Evolutionary conservation across 2,329 filamentous ascomycete species (phyloP).

Genomic region (Botrytis deweyae): DNA sequence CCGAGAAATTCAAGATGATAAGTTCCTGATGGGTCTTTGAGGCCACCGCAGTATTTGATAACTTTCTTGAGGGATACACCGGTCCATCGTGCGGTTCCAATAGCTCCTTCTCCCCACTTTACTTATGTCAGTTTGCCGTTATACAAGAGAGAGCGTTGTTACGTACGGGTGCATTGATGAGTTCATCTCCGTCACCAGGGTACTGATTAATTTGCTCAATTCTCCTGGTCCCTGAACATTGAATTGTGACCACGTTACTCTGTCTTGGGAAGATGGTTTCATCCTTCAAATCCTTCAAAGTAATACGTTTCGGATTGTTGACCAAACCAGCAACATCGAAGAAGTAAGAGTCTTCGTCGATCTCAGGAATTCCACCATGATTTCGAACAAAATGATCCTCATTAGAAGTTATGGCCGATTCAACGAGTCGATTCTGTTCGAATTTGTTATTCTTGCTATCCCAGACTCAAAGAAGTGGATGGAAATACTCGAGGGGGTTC

Average conservation of each 20-base stretch:
- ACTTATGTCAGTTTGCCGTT: conserved; percentile 26
- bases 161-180: conserved; percentile 45
- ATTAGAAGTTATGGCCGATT: conserved; percentile 59
- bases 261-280: conserved; percentile 31
- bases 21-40: conserved; percentile 46
- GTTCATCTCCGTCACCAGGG: conserved; percentile 65
- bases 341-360: conserved; percentile 46
- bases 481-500: conserved; percentile 50
- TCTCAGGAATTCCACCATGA: conserved; percentile 68
- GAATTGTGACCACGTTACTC: conserved; percentile 57
- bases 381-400: conserved; percentile 67
- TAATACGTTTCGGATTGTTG: conserved; percentile 28
- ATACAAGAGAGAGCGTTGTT: too few species aligned
- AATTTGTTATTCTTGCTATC: neutral
- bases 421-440: conserved; percentile 47
- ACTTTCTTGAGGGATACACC: conserved; percentile 68
- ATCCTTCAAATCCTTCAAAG: conserved; percentile 28
- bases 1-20: conserved; percentile 68
- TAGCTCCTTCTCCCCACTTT: conserved; percentile 64
- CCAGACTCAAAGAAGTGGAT: neutral
- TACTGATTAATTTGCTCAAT: conserved; percentile 67
- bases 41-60: conserved; percentile 67
- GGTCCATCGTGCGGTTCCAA: conserved; percentile 62
- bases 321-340: conserved; percentile 31
- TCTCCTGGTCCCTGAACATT: conserved; percentile 67